Base-by-base conservation (phyloP, 2,329 filamentous ascomycete genomes). In the Fusarium sp. region DNA sequence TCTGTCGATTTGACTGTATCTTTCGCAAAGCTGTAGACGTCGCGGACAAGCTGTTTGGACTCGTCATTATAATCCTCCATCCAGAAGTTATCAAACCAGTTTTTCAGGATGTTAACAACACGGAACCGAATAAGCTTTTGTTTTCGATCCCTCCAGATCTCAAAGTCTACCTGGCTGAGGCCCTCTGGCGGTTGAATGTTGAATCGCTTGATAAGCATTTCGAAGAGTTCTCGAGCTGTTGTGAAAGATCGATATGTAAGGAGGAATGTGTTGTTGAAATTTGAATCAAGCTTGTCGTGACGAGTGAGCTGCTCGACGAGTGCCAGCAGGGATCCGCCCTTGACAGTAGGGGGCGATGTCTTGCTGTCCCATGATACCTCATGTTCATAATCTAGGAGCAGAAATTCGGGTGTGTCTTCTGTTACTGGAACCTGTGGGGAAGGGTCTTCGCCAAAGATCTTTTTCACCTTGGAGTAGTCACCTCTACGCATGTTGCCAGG, bases 61-160 rank as follows among this genome's bases (percentile, higher is more conserved):
- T 93, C 90, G 54, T 95, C 92, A 76, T 91, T 94, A 68, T 91
- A 90, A 51, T 94, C 92, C 78, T 99, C 96, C 94, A 98, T 98
- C 96, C 96, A 99, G 80, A 96, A 98, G 74, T 92, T 94, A 78
- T 98, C 96, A 73, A 99, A 96, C 96, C 96, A 99, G 81, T 90
- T 97, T 86, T 98, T 98, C 49, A 99, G 84, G 70, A 98, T 98
- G 77, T 98, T 99, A 70, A 99, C 94, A 4, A 99, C 94, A 44
- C 96, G 90, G 83, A 99, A 97, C 38, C 96, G 89, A 66, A 98
- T 98, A 8, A 94, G 92, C 78, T 97, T 98, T 79, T 98, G 96
- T 82, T 99, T 99, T 78, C 91, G 91, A 78, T 97, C 94, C 38
- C 92, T 89, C 96, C 96, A 99, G 30, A 88, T 85, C 58, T 97